These are phyloP conservation scores for Suhomyces bribrorum DNA, from an alignment of 1,139 yeast species.

Conservation along the genomic window DNA sequence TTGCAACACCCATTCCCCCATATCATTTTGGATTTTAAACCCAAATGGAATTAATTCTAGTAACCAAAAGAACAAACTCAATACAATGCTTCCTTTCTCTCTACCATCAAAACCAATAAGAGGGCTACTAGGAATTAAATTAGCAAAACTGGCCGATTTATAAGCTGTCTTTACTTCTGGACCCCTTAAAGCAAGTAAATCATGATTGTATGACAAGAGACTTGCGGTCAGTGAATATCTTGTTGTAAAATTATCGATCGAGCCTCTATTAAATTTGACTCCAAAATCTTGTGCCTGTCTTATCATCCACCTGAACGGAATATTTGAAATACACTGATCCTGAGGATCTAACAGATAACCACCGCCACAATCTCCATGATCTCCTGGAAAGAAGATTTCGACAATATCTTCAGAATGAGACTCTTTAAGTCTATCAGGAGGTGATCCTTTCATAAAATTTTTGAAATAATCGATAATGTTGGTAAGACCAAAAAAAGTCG, in stretches of 20 bases:
- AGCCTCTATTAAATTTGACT: slow-evolving; percentile 41
- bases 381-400: slow-evolving; percentile 67
- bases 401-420: slow-evolving; percentile 44
- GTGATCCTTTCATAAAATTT: no score
- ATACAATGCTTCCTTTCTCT: slow-evolving; percentile 26
- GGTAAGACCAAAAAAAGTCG: not conserved
- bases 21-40: slow-evolving; percentile 44
- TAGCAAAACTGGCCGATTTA: not conserved
- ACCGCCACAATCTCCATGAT: slow-evolving; percentile 68
- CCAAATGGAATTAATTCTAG: slow-evolving; percentile 61
- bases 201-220: slow-evolving; percentile 50
- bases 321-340: slow-evolving; percentile 30
- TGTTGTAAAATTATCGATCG: slow-evolving; percentile 39
- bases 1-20: slow-evolving; percentile 49
- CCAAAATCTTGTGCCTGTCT: slow-evolving; percentile 53
- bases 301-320: slow-evolving; percentile 61
- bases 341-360: slow-evolving; percentile 51
- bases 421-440: no score
- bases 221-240: slow-evolving; percentile 39
- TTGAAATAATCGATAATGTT: not conserved
- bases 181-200: slow-evolving; percentile 32
- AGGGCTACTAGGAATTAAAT: slow-evolving; percentile 14
- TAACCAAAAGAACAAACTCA: slow-evolving; percentile 54
- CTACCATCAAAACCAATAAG: slow-evolving; percentile 34
- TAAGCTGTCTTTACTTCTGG: not conserved